Conservation (phyloP, 225 moss, liverwort and hornwort species). For the Climacium dendroides region DNA sequence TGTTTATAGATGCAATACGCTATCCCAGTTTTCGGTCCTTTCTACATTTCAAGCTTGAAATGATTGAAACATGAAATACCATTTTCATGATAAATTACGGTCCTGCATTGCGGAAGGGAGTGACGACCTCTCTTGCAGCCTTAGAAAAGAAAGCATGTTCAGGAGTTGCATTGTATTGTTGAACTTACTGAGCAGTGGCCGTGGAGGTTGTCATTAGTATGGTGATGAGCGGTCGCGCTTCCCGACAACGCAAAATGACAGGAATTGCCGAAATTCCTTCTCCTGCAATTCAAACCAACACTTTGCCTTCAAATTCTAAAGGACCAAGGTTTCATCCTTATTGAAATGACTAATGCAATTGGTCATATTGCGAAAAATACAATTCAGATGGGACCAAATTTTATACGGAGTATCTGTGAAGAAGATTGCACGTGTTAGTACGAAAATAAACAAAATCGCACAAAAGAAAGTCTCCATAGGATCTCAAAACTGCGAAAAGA, state of each 20-base stretch:
- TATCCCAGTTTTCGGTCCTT: neutral
- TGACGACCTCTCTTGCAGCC: neutral
- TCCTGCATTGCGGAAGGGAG: neutral
- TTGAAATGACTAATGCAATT: neutral
- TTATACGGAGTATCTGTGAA: neutral
- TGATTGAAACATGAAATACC: neutral
- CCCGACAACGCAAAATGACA: constrained; percentile 56
- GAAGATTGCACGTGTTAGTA: neutral
- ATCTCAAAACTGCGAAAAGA: neutral
- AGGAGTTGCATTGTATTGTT: neutral
- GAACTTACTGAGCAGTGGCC: constrained; percentile 65
- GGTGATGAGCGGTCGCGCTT: constrained; percentile 39
- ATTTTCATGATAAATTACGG: neutral
- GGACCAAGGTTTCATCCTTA: neutral
- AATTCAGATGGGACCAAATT: neutral
- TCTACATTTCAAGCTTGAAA: neutral
- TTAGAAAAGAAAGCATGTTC: neutral
- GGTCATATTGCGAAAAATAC: neutral
- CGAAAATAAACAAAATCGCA: neutral
- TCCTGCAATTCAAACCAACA: constrained; percentile 29
- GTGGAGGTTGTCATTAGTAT: constrained; percentile 87
- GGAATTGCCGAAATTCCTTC: constrained; percentile 89
- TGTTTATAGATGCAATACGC: neutral
- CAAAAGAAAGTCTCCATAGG: neutral
- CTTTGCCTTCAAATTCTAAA: neutral